Base-by-base conservation (phyloP, 2,329 filamentous ascomycete species). In the Myriosclerotinia curreyana region DNA sequence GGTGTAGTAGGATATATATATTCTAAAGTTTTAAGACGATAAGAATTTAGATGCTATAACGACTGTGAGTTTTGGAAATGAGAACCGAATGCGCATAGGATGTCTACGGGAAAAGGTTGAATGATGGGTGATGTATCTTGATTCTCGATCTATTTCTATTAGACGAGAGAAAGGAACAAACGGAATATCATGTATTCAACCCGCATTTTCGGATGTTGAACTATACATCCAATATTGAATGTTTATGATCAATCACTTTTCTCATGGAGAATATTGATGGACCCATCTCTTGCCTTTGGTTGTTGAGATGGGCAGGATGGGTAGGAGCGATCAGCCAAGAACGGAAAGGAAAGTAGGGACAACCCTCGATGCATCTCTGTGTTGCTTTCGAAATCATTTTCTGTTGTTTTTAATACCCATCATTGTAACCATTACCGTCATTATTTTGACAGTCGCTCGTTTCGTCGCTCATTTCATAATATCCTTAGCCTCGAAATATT, bases 391-490 rank as follows among this genome's bases (percentile, higher is more conserved):
- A 8, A 25, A 12, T 20, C 20, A 2, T 11, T n/a, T 8, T 0
- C 28, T 12, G 3, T 46, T 25, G 7, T 36, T 8, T 5, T 48
- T 48, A 5, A 22, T 25, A 14, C 5, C 22, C 46, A 49, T 58
- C 8, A 25, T 48, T 20, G 42, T 25, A 48, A 59, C 2, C 11
- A 25, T 2, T 8, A 38, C 9, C 42, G 31, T 38, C 44, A 58
- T 25, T 36, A 20, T 59, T 36, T 59, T 48, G 55, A 15, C 31
- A 48, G 55, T 31, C 55, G 5, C 55, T 59, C 55, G 1, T 59
- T 59, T 48, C 12, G 20, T 36, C 31, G 8, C 44, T 49, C n/a
- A 25, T 48, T 48, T 20, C 14, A 20, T 15, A 38, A 12, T 9
- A 59, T 59, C 9, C 8, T 20, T 59, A 48, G 36, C 15, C 55